phyloP scores from a whole-genome alignment of 1,139 yeast species.

The Saccharomyces hybrid region DNA sequence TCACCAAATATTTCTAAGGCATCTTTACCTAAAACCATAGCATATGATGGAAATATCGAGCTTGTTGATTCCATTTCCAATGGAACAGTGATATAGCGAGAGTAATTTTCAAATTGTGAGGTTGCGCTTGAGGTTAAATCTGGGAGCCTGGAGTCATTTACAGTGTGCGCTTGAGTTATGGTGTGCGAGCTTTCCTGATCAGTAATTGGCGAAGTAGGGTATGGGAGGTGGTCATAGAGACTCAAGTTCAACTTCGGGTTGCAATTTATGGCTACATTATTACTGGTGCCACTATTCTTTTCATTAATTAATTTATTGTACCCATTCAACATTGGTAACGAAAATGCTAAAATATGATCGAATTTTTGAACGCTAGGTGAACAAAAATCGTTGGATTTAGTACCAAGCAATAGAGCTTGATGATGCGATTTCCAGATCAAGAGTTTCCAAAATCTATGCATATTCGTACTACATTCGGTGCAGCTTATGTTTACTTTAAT shows the following conservation, averaged over 20 bases:
- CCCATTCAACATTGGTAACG: conserved; percentile 59
- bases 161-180: neutral
- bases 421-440: conserved; percentile 74
- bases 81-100: conserved; percentile 70
- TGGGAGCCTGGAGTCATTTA: conserved; percentile 5
- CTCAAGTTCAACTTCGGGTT: neutral
- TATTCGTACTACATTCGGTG: conserved; percentile 42
- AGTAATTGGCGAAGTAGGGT: neutral
- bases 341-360: conserved; percentile 48
- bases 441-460: conserved; percentile 59
- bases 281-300: neutral
- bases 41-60: conserved; percentile 66
- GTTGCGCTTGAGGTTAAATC: conserved; percentile 15
- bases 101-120: conserved; percentile 53
- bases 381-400: conserved; percentile 39
- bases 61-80: conserved; percentile 56
- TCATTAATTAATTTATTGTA: conserved; percentile 26
- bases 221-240: neutral
- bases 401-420: conserved; percentile 51
- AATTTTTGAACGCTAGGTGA: conserved; percentile 54
- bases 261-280: neutral
- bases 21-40: conserved; percentile 67
- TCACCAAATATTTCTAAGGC: conserved; percentile 62
- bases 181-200: neutral
- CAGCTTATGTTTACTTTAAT: conserved; percentile 52